Base-by-base conservation (phyloP, 2,329 filamentous ascomycete species). In the Pseudocercospora macadamiae region DNA sequence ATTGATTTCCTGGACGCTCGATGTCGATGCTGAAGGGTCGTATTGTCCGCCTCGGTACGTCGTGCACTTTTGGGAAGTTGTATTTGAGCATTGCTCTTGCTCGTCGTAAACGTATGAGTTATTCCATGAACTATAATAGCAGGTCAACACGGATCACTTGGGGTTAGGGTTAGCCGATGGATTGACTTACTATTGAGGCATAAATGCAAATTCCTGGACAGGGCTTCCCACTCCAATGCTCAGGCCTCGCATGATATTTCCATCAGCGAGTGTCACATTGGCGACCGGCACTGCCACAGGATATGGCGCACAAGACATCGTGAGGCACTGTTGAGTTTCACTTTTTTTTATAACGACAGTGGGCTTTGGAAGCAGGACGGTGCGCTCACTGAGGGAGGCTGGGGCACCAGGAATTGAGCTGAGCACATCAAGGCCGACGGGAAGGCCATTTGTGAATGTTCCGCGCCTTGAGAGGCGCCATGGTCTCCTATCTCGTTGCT, bases 11-110 rank as follows among this genome's bases (percentile, higher is more conserved):
- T 39, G 28, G 16, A 37, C 36, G n/a, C 28, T 54, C 6, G 56
- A 59, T 2, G 64, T 57, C 2, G 44, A 57, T 7, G 19, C 21
- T 16, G 30, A 30, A 1, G 63, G 54, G 26, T 66, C 59, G 30
- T 64, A 65, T 1, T 62, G 36, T 2, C 64, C 63, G 3, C 64
- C 64, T 26, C 63, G 59, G 7, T 39, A 23, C 14, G 61, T 66
- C 3, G 51, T 2, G 32, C 64, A 66, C n/a, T 45, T 30, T 6
- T 26, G n/a, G 10, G 25, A 19, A 5, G 51, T 58, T 16, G 47
- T 23, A 6, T 54, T 32, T 56, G 60, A 65, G 52, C 59, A 60
- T 4, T 57, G 23, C 0, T 59, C 48, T 3, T 55, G 59, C 14
- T 51, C 21, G 28, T 66, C 64, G 51, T 66, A 66, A 3, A 57